Conservation (phyloP, 176 grass and related monocot species). For the Dendrocalamus sinicus region DNA sequence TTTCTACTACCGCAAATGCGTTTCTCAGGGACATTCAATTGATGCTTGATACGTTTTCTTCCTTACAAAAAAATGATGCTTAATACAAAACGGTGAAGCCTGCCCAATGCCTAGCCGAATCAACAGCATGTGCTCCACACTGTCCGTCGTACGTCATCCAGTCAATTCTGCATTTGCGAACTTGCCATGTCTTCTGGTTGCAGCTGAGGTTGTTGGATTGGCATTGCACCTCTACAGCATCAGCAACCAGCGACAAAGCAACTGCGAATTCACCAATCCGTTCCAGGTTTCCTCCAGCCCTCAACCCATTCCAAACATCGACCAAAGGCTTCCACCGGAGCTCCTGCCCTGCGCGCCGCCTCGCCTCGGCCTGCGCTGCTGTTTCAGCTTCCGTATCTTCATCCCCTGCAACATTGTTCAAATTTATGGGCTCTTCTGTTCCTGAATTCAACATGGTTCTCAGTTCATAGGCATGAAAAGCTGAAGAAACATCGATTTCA, state of each 20-base stretch:
- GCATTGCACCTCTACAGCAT: neutral
- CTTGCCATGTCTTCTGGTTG: no score
- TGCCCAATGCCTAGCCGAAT: no score
- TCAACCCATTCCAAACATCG: constrained; percentile 49
- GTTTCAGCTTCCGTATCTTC: constrained; percentile 44
- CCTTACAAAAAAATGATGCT: no score
- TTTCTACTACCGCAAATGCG: no score
- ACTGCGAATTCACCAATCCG: neutral
- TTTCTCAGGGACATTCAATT: no score
- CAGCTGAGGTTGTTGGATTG: neutral
- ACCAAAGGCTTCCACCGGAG: constrained; percentile 43
- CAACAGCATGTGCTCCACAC: no score
- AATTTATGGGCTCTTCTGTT: no score
- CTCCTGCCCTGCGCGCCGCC: constrained; percentile 40
- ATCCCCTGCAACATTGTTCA: constrained; percentile 31
- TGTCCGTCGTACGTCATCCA: neutral
- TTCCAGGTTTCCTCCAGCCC: constrained; percentile 23
- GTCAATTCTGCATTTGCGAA: neutral
- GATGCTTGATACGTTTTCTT: no score
- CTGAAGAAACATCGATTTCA: constrained; percentile 3
- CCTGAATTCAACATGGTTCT: neutral
- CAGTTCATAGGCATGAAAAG: constrained; percentile 14
- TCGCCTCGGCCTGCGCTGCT: constrained; percentile 55
- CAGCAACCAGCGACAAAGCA: neutral
- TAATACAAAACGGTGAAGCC: no score